These are phyloP conservation scores for Datisca glomerata DNA, from an alignment of 306 rosid genomes.

Conservation along the genomic window DNA sequence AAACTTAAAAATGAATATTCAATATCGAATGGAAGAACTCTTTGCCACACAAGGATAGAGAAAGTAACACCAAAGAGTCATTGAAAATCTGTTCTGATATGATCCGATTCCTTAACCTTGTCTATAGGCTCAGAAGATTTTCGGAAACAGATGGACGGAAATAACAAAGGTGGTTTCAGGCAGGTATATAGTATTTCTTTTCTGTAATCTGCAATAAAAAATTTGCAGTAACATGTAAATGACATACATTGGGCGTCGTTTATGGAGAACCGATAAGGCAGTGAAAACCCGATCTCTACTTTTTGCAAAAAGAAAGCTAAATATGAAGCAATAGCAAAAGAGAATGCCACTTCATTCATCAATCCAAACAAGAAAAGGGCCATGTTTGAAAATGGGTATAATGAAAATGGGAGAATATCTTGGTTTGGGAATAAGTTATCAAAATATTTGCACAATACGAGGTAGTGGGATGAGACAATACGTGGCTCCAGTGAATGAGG, in stretches of 20 bases:
- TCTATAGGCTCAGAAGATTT: conserved; percentile 85
- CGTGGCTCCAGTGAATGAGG: conserved; percentile 96
- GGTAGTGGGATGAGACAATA: no score
- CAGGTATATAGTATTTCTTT: conserved; percentile 46
- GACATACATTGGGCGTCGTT: conserved; percentile 7
- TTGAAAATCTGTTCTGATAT: no score
- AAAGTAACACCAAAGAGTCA: no score
- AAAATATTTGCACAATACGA: no score
- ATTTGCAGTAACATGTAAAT: conserved; percentile 8
- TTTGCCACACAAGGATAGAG: no score
- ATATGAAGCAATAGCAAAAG: conserved; percentile 86
- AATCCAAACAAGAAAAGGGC: conserved; percentile 67
- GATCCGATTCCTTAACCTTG: conserved; percentile 20
- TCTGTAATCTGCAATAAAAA: background rate
- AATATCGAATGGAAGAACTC: no score
- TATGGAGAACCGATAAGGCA: conserved; percentile 89
- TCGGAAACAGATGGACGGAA: conserved; percentile 98
- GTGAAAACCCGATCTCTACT: conserved; percentile 94
- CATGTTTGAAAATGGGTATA: conserved; percentile 29
- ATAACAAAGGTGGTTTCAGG: conserved; percentile 99
- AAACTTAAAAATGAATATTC: background rate
- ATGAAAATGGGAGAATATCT: no score
- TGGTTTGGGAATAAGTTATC: no score
- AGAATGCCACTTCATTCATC: conserved; percentile 50
- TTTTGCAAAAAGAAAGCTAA: conserved; percentile 98